Evolutionary conservation across 352 stramenopile genomes (phyloP).

Genomic region (Globisporangium radiosum): DNA sequence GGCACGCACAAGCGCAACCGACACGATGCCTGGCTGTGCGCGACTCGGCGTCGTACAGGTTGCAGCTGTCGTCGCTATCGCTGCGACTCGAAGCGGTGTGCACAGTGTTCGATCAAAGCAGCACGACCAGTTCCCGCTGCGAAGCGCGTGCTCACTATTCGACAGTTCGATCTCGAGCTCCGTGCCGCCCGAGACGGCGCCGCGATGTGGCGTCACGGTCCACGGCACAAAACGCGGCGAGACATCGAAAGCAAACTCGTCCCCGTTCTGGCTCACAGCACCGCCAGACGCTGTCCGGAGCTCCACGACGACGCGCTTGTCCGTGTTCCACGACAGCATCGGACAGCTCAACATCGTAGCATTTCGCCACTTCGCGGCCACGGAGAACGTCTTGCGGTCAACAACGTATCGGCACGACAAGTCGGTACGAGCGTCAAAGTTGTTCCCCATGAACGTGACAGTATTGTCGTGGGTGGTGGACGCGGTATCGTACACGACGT

Average conservation of each 20-base stretch:
- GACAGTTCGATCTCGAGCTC: conserved; percentile 1
- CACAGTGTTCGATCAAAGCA: conserved; percentile 28
- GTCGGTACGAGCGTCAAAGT: conserved; percentile 30
- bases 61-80: not conserved
- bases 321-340: conserved; percentile 14
- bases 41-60: conserved; percentile 12
- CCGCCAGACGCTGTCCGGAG: conserved; percentile 21
- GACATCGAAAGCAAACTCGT: conserved; percentile 5
- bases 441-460: conserved; percentile 23
- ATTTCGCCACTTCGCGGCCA: conserved; percentile 28
- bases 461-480: not conserved
- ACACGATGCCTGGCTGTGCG: conserved; percentile 14
- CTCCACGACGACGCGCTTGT: conserved; percentile 15
- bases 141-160: not conserved
- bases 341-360: conserved; percentile 26
- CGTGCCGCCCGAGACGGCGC: conserved; percentile 12
- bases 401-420: conserved; percentile 38
- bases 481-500: not conserved
- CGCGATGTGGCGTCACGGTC: conserved; percentile 20
- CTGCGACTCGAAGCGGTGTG: conserved; percentile 8
- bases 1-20: conserved; percentile 14
- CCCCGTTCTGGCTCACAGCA: conserved; percentile 2
- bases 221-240: conserved; percentile 7
- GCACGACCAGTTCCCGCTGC: conserved; percentile 21
- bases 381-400: conserved; percentile 9